Evolutionary conservation across 2,329 filamentous ascomycete species (phyloP), one percentile per base, ranked within the genome.

Genomic region (Trichoderma atroviride): DNA sequence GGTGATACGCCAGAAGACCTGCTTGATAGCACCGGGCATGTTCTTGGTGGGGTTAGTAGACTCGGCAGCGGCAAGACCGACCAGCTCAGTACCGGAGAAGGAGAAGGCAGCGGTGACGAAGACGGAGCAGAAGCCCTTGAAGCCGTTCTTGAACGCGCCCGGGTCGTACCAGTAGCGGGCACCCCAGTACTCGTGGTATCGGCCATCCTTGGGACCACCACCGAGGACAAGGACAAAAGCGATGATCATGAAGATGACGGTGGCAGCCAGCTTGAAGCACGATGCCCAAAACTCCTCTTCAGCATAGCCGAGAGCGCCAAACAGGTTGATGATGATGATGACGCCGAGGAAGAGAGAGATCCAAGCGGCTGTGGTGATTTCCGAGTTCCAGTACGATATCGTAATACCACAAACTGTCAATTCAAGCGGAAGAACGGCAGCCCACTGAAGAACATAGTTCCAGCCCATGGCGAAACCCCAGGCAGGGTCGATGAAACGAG

Each of bases 1-100:
- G 60, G 81, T 82, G 72, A 83, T 82, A 77, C 81, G 81, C 81
- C 81, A 83, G 75, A 83, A 83, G 33, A 83, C 91, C 79, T 94
- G 92, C 81, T 93, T 93, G 76, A 93, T 87, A 11, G 92, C 92
- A 31, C 87, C 89, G 0, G 92, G 92, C 1, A 95, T 84, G 1
- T 89, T 87, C 76, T 91, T 89, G 72, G 87, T 84, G 2, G 89
- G 89, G 75, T 91, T 90, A 19, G 78, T 80, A 0, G 89, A 87
- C 79, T 92, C 89, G 50, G 89, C 89, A 14, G 89, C 89, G 6
- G 88, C 88, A 22, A 92, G 84, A 75, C 89, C 89, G 63, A 91
- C 88, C 7, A 90, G 81, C 76, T 91, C 89, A 1, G 88, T 90
- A 16, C 89, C 89, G 16, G 87, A 85, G 76, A 90, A 91, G 69